These are phyloP conservation scores for Wallacemonas sp. DNA, from an alignment of 208 protist species.

Conservation along the genomic window DNA sequence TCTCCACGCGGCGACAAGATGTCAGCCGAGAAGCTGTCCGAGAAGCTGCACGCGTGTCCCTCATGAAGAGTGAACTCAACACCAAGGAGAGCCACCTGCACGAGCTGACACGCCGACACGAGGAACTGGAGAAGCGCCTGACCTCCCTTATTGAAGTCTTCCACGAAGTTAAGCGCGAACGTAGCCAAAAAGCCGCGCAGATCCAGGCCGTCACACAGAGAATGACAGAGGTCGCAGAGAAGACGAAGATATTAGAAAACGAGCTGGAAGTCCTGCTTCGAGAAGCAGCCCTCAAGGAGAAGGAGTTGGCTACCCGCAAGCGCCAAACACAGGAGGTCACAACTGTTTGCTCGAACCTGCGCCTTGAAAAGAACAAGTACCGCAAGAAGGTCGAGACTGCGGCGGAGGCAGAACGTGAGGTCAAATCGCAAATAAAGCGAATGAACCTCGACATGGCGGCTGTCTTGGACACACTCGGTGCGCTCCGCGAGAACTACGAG, in stretches of 20 bases:
- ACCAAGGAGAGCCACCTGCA: constrained; percentile 65
- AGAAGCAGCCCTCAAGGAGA: constrained; percentile 90
- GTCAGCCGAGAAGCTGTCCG: constrained; percentile 84
- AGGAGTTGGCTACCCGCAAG: constrained; percentile 78
- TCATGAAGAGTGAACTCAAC: constrained; percentile 89
- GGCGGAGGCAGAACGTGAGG: constrained; percentile 63
- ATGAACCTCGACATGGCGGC: constrained; percentile 91
- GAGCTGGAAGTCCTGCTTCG: constrained; percentile 90
- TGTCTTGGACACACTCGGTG: constrained; percentile 87
- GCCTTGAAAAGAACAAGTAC: constrained; percentile 84
- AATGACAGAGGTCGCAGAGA: constrained; percentile 94
- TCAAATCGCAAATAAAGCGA: constrained; percentile 90
- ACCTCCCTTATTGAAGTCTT: constrained; percentile 78
- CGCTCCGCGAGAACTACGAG: constrained; percentile 86
- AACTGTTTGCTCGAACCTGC: constrained; percentile 67
- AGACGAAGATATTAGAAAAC: constrained; percentile 95
- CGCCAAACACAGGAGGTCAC: constrained; percentile 77
- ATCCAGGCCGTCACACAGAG: constrained; percentile 93
- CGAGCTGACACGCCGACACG: constrained; percentile 45
- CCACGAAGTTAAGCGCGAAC: constrained; percentile 92
- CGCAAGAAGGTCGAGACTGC: constrained; percentile 67
- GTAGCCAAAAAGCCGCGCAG: constrained; percentile 91
- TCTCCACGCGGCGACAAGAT: constrained; percentile 79
- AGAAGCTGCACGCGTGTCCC: constrained; percentile 62
- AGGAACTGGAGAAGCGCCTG: constrained; percentile 78